These are phyloP conservation scores for Pythium guiyangense DNA, from an alignment of 352 stramenopile species.

Conservation along the genomic window DNA sequence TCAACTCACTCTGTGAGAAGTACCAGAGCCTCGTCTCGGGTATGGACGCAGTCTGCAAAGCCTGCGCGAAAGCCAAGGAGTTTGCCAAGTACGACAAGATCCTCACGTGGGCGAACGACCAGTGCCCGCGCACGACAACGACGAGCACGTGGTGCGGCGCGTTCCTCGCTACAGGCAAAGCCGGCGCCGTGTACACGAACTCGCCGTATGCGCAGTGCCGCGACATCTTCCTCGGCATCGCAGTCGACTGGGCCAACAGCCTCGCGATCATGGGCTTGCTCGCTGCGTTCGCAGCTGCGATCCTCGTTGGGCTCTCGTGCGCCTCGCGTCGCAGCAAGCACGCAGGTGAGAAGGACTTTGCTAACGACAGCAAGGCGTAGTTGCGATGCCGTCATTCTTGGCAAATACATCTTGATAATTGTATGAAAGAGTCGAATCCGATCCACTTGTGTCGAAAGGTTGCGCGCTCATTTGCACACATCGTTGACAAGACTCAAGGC, in stretches of 20 bases:
- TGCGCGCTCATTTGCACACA: too few species aligned
- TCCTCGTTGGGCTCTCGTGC: slow-evolving; percentile 57
- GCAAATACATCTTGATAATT: too few species aligned
- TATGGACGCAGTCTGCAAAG: slow-evolving; percentile 40
- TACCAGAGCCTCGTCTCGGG: slow-evolving; percentile 27
- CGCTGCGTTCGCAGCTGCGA: slow-evolving; percentile 40
- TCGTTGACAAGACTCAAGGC: too few species aligned
- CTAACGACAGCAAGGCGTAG: slow-evolving; percentile 3
- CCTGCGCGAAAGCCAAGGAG: slow-evolving; percentile 49
- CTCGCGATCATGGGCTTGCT: slow-evolving; percentile 47
- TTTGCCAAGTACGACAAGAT: slow-evolving; percentile 65
- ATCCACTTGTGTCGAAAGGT: too few species aligned
- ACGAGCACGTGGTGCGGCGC: slow-evolving; percentile 61
- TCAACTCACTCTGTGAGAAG: slow-evolving; percentile 54
- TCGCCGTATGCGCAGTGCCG: slow-evolving; percentile 77
- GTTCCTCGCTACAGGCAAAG: slow-evolving; percentile 37
- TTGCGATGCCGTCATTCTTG: too few species aligned
- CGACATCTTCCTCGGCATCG: slow-evolving; percentile 56
- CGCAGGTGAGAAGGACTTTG: slow-evolving; percentile 1
- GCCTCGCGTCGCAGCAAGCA: slow-evolving; percentile 41
- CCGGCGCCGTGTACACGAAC: slow-evolving; percentile 46
- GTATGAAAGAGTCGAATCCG: too few species aligned
- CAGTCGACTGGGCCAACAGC: slow-evolving; percentile 55
- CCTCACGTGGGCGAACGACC: slow-evolving; percentile 74
- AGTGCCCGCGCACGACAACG: slow-evolving; percentile 55